Conservation (phyloP, 2,329 filamentous ascomycete species). For the Aureobasidium namibiae region DNA sequence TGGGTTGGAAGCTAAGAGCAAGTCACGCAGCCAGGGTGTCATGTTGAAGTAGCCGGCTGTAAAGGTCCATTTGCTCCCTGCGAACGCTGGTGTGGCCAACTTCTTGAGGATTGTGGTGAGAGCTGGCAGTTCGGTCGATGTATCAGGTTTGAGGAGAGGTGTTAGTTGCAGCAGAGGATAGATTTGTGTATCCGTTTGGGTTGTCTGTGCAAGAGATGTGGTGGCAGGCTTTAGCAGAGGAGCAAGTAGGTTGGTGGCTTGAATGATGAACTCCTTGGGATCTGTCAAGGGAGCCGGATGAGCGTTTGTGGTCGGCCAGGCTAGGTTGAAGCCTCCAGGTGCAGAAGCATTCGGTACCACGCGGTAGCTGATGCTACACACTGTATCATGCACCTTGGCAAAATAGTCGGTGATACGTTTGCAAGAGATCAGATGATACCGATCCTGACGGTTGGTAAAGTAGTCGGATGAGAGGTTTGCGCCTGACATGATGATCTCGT, state of each 20-base stretch:
- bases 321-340: conserved; percentile 43
- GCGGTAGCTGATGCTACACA: conserved; percentile 73
- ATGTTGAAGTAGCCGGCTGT: conserved; percentile 99
- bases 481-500: conserved; percentile 87
- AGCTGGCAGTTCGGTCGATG: conserved; percentile 81
- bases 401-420: conserved; percentile 77
- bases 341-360: conserved; percentile 49
- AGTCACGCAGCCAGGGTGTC: conserved; percentile 68
- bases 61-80: conserved; percentile 79
- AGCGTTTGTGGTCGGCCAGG: conserved; percentile 69
- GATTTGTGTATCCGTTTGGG: conserved; percentile 58
- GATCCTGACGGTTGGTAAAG: conserved; percentile 90
- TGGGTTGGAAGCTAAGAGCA: conserved; percentile 67
- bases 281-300: conserved; percentile 66
- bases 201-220: conserved; percentile 21
- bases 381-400: conserved; percentile 62
- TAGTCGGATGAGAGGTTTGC: conserved; percentile 91
- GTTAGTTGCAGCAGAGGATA: conserved; percentile 87
- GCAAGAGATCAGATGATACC: conserved; percentile 86
- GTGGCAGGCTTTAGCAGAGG: conserved; percentile 52
- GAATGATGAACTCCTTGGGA: conserved; percentile 59
- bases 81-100: conserved; percentile 56
- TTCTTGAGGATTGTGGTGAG: conserved; percentile 65
- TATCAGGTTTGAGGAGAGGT: conserved; percentile 68
- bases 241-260: conserved; percentile 58